Evolutionary conservation across 768 basidiomycete species (phyloP).

Genomic region (Boletellus sp.): DNA sequence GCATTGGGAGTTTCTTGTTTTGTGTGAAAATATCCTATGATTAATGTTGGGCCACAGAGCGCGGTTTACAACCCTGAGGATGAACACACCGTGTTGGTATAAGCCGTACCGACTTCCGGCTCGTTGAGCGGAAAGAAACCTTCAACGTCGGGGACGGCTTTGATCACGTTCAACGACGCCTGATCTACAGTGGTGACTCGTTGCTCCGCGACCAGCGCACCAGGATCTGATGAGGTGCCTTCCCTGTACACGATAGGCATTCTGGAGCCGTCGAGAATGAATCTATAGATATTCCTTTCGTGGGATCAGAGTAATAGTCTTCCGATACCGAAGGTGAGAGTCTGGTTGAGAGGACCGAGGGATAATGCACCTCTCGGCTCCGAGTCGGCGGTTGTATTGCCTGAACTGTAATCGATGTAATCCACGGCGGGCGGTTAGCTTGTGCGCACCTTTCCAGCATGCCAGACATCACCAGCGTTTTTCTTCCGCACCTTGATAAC

Average conservation of each 20-base stretch:
- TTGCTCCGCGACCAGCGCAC: no score
- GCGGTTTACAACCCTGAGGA: neutral
- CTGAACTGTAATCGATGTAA: neutral
- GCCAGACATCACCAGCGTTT: conserved; percentile 16
- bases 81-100: conserved; percentile 19
- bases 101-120: conserved; percentile 50
- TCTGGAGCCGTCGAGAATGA: no score
- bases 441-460: conserved; percentile 13
- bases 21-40: conserved; percentile 38
- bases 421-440: no score
- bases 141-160: conserved; percentile 43
- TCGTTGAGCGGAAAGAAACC: conserved; percentile 61
- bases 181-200: neutral
- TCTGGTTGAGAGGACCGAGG: no score
- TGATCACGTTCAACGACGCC: conserved; percentile 37
- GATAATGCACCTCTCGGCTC: no score
- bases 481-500: conserved; percentile 44
- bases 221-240: no score
- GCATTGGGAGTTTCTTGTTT: conserved; percentile 47
- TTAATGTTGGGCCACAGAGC: neutral
- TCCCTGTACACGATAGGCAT: neutral
- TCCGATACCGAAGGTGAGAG: no score
- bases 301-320: no score
- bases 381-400: no score
- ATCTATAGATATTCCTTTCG: no score